A percentile compares a stretch with the other conserved stretches of the same genome.
Conservation (phyloP, 1,139 yeast species). For the Sugiyamaella sp. region DNA sequence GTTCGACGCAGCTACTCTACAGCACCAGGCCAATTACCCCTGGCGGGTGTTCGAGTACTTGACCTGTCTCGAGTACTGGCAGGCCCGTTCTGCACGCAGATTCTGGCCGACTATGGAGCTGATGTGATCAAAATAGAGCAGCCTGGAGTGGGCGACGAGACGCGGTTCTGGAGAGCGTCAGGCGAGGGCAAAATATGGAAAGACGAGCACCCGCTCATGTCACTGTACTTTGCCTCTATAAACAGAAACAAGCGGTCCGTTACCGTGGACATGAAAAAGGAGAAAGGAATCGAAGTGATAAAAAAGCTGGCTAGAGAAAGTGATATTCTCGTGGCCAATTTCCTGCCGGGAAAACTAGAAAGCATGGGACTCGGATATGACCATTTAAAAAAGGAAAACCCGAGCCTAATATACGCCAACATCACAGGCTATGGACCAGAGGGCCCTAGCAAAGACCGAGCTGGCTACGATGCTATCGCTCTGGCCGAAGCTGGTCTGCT, state of each 20-base stretch:
- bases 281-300: conserved; percentile 41
- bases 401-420: conserved; percentile 42
- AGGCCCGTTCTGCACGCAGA: conserved; percentile 47
- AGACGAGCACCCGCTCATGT: conserved; percentile 37
- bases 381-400: conserved; percentile 35
- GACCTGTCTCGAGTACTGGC: conserved; percentile 48
- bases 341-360: conserved; percentile 45
- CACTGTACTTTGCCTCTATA: conserved; percentile 44
- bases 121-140: conserved; percentile 47
- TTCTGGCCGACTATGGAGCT: conserved; percentile 47
- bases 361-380: conserved; percentile 43
- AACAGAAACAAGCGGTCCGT: conserved; percentile 46
- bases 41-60: conserved; percentile 42
- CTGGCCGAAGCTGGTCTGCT: conserved; percentile 48
- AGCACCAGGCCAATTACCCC: conserved; percentile 12
- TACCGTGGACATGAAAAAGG: conserved; percentile 42
- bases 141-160: conserved; percentile 47
- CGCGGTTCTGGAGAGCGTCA: conserved; percentile 49
- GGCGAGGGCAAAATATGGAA: conserved; percentile 36
- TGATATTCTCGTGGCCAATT: conserved; percentile 46
- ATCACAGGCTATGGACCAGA: conserved; percentile 47
- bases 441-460: conserved; percentile 43
- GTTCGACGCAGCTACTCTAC: background rate
- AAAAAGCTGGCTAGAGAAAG: conserved; percentile 37
- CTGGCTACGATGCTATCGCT: conserved; percentile 49